Base-by-base conservation (phyloP, 768 basidiomycete genomes). In the Galerina sulciceps region DNA sequence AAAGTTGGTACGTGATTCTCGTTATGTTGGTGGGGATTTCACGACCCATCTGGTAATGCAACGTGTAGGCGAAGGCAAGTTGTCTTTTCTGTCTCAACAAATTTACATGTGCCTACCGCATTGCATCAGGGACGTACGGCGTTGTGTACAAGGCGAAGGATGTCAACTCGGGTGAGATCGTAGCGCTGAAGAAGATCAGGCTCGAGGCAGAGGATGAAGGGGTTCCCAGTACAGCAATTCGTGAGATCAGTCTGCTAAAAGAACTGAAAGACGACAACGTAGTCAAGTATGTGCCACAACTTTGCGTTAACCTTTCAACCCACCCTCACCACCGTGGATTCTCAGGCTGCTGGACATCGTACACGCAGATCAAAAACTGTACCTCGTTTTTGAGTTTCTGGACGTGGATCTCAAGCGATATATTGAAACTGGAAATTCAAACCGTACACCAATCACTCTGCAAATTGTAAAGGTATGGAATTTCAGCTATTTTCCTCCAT, bases 191-290 rank as follows among this genome's bases (percentile, higher is more conserved):
- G 87, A 99, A 99, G 83, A 99, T 99, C 71, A 81, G 97, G 40
- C 86, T 99, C 23, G 97, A 99, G 72, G 94, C 95, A 15, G 97
- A 99, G 75, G 97, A 99, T 70, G 97, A 99, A 74, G 97, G 97
- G 46, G 97, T 99, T 18, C 97, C 97, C 9, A 93, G 91, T 63
- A 99, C 97, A 4, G 96, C 96, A 55, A 99, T 99, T 69, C 86
- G 97, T 51, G 97, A 99, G 80, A 99, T 99, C 75, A 94, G 93
- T 76, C 76, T 99, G 61, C 76, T 99, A 66, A 99, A 99, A 75
- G 97, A 99, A 72, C 83, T 99, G 67, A 93, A 92, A 73, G 92
- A 99, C 72, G 93, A 94, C 36, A 93, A 98, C 71, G 93, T 99
- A 69, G 97, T 99, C 70, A 86, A 87, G 97, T 91, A 70, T 66